phyloP scores from a whole-genome alignment of 495 filamentous ascomycete genomes.

The Lineolata rhizophorae region DNA sequence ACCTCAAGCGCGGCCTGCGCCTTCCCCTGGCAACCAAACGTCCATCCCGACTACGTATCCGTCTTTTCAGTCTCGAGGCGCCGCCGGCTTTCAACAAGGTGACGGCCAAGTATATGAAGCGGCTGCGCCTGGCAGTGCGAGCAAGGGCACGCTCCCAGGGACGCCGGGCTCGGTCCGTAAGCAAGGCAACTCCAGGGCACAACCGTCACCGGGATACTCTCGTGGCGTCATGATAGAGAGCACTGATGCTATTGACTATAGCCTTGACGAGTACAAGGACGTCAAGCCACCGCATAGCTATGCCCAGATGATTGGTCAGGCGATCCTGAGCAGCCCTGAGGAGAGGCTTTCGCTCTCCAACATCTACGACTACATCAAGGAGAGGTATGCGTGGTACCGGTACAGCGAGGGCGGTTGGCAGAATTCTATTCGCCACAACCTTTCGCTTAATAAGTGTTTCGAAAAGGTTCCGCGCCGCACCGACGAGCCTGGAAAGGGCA shows the following conservation, averaged over 20 bases:
- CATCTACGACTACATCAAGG: slow-evolving; percentile 82
- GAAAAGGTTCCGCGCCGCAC: slow-evolving; percentile 76
- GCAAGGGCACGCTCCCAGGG: slow-evolving; percentile 7
- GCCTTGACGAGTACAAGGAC: slow-evolving; percentile 58
- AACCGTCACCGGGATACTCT: slow-evolving; percentile 33
- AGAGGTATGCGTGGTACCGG: slow-evolving; percentile 76
- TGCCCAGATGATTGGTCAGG: slow-evolving; percentile 90
- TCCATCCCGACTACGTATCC: not conserved
- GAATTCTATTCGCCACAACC: slow-evolving; percentile 92
- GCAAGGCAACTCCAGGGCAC: slow-evolving; percentile 22
- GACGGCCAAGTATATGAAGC: too few relatives aligned
- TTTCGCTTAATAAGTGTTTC: slow-evolving; percentile 84
- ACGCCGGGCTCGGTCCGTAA: slow-evolving; percentile 6
- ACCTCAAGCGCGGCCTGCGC: not conserved
- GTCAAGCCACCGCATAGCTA: slow-evolving; percentile 92
- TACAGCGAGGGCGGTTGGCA: slow-evolving; percentile 75
- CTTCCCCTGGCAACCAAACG: not conserved
- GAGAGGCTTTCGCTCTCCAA: slow-evolving; percentile 70
- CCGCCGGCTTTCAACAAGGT: not conserved
- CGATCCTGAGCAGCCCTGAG: slow-evolving; percentile 64
- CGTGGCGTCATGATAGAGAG: slow-evolving; percentile 53
- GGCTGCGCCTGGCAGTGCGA: slow-evolving; percentile 8
- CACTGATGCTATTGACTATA: slow-evolving; percentile 66
- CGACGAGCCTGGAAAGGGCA: slow-evolving; percentile 92
- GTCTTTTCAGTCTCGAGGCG: not conserved